phyloP scores from a whole-genome alignment of 2,329 filamentous ascomycete species.

The Aschersonia sp. region DNA sequence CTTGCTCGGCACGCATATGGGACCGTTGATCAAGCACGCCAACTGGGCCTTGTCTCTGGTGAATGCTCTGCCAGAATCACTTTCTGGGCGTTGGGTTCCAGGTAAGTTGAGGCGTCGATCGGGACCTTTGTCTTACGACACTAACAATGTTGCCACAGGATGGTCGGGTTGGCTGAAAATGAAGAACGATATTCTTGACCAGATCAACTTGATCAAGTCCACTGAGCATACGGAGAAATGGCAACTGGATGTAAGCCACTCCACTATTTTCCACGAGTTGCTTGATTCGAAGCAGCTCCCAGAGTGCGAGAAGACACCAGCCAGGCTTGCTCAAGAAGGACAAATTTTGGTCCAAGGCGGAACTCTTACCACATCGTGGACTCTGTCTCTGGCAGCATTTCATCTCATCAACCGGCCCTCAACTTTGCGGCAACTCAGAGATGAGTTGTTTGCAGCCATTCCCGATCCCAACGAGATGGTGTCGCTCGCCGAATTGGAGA shows the following conservation, averaged over 20 bases:
- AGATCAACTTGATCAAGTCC: constrained; percentile 19
- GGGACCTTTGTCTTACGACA: constrained; percentile 6
- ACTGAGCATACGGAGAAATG: constrained; percentile 18
- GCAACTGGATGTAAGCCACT: constrained; percentile 17
- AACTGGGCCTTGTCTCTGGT: constrained; percentile 20
- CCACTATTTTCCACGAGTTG: constrained; percentile 21
- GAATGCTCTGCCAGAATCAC: constrained; percentile 19
- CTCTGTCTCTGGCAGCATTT: constrained; percentile 19
- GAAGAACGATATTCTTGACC: constrained; percentile 21
- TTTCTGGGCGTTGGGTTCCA: constrained; percentile 19
- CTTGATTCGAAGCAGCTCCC: constrained; percentile 17
- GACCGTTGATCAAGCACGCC: constrained; percentile 20
- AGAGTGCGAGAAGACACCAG: constrained; percentile 16
- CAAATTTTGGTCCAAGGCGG: constrained; percentile 23
- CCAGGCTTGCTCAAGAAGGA: constrained; percentile 22
- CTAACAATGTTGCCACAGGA: constrained; percentile 11
- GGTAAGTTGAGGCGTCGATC: constrained; percentile 5
- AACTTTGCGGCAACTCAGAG: constrained; percentile 16
- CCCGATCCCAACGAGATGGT: constrained; percentile 14
- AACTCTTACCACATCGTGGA: constrained; percentile 24
- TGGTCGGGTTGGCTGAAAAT: constrained; percentile 23
- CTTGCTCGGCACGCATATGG: constrained; percentile 21
- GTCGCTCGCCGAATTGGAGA: constrained; percentile 16
- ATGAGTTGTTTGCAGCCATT: constrained; percentile 20
- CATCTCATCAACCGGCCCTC: constrained; percentile 18